Percentiles rank a stretch among this genome's conserved stretches.
Conservation (phyloP, 164 flowering plant species). For the Vitis amurensis region DNA sequence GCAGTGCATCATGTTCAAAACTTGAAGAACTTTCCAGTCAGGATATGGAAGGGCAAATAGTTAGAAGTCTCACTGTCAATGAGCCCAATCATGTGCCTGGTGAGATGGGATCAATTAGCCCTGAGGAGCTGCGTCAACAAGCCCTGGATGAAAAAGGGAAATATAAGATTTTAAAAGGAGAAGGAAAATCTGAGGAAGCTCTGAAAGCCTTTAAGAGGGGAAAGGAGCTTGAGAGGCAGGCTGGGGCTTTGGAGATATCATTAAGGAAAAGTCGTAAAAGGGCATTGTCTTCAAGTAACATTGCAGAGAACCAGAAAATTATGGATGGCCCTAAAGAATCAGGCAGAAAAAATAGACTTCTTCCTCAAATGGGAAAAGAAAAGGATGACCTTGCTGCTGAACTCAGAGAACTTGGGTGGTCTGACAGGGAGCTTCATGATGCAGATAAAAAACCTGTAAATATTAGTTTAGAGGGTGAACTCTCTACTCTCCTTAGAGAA, state of each 20-base stretch:
- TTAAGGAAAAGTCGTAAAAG: conserved; percentile 63
- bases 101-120: conserved; percentile 46
- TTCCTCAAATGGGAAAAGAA: conserved; percentile 29
- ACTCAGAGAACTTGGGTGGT: conserved; percentile 90
- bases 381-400: conserved; percentile 75
- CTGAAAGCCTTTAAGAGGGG: conserved; percentile 85
- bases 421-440: conserved; percentile 67
- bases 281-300: conserved; percentile 36
- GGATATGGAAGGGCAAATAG: conserved; percentile 31
- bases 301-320: conserved; percentile 23
- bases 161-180: conserved; percentile 72
- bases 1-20: conserved; percentile 48
- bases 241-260: conserved; percentile 69
- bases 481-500: conserved; percentile 65
- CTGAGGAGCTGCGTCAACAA: conserved; percentile 80
- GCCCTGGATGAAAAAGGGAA: conserved; percentile 82
- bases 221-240: conserved; percentile 95
- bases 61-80: conserved; percentile 27
- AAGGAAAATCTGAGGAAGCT: conserved; percentile 87
- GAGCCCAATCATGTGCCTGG: conserved; percentile 14
- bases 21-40: conserved; percentile 23
- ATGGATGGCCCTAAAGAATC: conserved; percentile 35
- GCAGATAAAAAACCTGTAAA: conserved; percentile 51
- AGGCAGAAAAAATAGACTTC: conserved; percentile 26
- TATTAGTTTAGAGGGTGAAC: conserved; percentile 77